Evolutionary conservation across 495 filamentous ascomycete genomes (phyloP).

Genomic region (Penicillium simplicissimum): DNA sequence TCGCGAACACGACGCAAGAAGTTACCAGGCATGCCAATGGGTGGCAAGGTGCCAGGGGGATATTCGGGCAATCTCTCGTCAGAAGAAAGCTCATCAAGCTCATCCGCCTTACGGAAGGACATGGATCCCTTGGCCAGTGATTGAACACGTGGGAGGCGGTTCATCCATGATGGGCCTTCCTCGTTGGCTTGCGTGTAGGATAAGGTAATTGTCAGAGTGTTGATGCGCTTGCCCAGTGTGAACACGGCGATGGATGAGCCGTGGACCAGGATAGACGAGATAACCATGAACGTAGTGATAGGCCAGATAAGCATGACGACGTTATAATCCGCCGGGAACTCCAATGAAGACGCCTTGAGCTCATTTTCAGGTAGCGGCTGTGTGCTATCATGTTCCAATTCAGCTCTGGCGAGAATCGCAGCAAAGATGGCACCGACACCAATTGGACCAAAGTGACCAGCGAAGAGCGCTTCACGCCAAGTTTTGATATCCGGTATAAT

Average conservation of each 20-base stretch:
- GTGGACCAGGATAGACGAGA: conserved; percentile 92
- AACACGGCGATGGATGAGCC: conserved; percentile 98
- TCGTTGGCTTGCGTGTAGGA: conserved; percentile 91
- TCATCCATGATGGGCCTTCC: conserved; percentile 92
- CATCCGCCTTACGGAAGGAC: conserved; percentile 68
- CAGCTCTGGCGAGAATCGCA: conserved; percentile 85
- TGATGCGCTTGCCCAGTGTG: conserved; percentile 96
- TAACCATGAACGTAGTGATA: conserved; percentile 90
- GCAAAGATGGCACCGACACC: conserved; percentile 97
- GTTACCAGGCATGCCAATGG: conserved; percentile 70
- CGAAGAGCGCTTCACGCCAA: conserved; percentile 97
- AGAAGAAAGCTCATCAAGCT: conserved; percentile 47
- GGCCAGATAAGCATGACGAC: conserved; percentile 90
- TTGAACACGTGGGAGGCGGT: conserved; percentile 81
- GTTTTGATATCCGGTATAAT: conserved; percentile 97
- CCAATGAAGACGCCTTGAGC: conserved; percentile 50
- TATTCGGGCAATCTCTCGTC: conserved; percentile 66
- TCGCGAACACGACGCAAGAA: conserved; percentile 83
- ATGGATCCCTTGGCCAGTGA: conserved; percentile 82
- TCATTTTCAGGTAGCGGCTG: conserved; percentile 67
- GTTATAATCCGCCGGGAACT: conserved; percentile 54
- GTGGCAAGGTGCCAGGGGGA: conserved; percentile 77
- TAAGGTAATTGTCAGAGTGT: conserved; percentile 91
- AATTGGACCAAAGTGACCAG: conserved; percentile 97
- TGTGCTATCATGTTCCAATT: conserved; percentile 72